These are phyloP conservation scores for Talaromyces sp. DNA, from an alignment of 2,329 filamentous ascomycete species.

Conservation along the genomic window DNA sequence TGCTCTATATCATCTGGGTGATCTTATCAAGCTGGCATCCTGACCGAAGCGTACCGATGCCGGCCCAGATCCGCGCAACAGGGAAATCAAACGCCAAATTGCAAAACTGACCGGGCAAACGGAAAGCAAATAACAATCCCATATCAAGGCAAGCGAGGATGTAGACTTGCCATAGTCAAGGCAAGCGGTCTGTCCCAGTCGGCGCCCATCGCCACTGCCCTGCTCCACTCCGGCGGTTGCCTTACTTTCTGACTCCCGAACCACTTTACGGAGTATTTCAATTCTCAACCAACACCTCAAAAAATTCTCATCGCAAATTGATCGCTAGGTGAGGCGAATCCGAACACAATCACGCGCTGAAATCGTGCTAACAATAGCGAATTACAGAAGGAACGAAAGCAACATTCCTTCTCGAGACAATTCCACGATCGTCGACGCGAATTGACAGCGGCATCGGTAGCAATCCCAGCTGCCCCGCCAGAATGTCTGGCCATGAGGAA, in stretches of 20 bases:
- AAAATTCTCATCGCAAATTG: not conserved
- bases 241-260: not conserved
- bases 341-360: not conserved
- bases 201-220: not conserved
- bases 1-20: not conserved
- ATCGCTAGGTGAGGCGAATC: not conserved
- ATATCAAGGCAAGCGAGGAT: not conserved
- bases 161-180: not conserved
- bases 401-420: not conserved
- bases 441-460: not conserved
- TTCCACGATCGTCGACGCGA: not conserved
- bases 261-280: not conserved
- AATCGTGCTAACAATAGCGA: not conserved
- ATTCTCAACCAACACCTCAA: not conserved
- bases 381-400: not conserved
- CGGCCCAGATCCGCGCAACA: not conserved
- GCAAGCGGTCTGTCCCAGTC: not conserved
- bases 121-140: not conserved
- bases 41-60: not conserved
- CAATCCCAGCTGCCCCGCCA: not conserved
- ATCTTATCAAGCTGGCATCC: too few relatives aligned
- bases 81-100: not conserved
- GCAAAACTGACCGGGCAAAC: too few relatives aligned
- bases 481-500: constrained; percentile 13
- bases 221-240: not conserved